Conservation (phyloP, 306 rosid genomes). For the Trifolium dubium region DNA sequence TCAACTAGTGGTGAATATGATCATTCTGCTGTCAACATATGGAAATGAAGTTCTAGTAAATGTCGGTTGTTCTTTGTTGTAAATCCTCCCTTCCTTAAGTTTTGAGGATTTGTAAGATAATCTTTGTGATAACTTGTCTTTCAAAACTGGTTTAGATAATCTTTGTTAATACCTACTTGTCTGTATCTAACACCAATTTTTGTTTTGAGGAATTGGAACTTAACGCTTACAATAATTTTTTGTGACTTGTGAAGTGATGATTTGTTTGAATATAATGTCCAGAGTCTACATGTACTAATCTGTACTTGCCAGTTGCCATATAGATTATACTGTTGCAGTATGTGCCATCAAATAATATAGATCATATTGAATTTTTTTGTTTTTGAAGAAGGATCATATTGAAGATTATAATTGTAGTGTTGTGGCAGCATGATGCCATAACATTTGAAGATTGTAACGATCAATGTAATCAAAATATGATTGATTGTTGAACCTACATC, state of each 20-base stretch:
- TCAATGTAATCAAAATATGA: too few relatives aligned
- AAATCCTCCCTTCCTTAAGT: not conserved
- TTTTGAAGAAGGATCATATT: too few relatives aligned
- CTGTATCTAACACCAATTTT: not conserved
- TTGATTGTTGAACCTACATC: too few relatives aligned
- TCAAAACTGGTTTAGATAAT: not conserved
- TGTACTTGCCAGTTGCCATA: too few relatives aligned
- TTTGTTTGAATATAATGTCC: not conserved
- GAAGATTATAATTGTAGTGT: too few relatives aligned
- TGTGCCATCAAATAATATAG: too few relatives aligned
- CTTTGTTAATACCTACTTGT: not conserved
- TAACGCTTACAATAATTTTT: too few relatives aligned
- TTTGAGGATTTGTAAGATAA: not conserved
- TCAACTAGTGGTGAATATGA: not conserved
- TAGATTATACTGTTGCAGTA: too few relatives aligned
- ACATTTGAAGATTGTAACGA: too few relatives aligned
- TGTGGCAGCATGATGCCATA: too few relatives aligned
- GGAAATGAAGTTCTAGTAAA: slow-evolving; percentile 14
- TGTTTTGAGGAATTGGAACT: not conserved
- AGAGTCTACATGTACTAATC: not conserved
- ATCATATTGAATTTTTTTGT: too few relatives aligned
- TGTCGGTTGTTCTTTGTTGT: not conserved
- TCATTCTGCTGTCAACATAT: not conserved
- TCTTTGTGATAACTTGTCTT: not conserved
- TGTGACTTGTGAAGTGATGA: not conserved